Base-by-base conservation (phyloP, 805 yeast genomes). In the Schwanniomyces sp. region DNA sequence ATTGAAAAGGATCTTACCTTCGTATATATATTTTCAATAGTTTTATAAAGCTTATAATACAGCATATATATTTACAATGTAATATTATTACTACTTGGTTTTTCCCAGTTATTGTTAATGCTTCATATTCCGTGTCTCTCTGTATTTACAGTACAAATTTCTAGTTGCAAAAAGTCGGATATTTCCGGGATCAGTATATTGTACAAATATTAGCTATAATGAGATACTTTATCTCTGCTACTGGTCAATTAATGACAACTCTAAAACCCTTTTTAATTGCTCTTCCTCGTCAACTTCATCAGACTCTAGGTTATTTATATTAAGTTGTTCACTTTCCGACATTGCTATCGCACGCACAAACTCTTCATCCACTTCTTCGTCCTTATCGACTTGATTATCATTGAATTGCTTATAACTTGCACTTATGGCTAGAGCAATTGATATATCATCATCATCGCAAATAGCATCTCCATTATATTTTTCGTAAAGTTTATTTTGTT, bases 381-480 rank as follows among this genome's bases (percentile, higher is more conserved):
- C 53, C n/a, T 26, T 28, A 11, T 32, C 40, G 8, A 41, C 40
- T 18, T 28, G 38, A 26, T 44, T 48, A 30, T 12, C 16, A 27
- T 21, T 25, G 7, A 27, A 37, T 21, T 51, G 49, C 21, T 44
- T 51, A 28, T 44, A 49, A 46, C 72, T 67, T 52, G 61, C 56
- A 44, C 72, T 67, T 52, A 78, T 49, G 4, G 80, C 80, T 40
- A 76, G 45, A 1, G 79, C 80, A 54, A 74, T 56, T 24, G 67
- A 63, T 25, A 72, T 52, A 47, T 72, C 75, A 26, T 74, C 79
- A 5, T 72, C 72, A 44, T 71, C 75, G 5, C 58, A 61, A 17
- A 51, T 54, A 12, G 57, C 55, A 2, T 58, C 58, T 2, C 84
- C 85, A 54, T 80, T 80, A 55, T 70, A 80, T 58, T 72, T 78